Conservation (phyloP, 1,284 basidiomycete species). For the Butyriboletus appendiculatus region DNA sequence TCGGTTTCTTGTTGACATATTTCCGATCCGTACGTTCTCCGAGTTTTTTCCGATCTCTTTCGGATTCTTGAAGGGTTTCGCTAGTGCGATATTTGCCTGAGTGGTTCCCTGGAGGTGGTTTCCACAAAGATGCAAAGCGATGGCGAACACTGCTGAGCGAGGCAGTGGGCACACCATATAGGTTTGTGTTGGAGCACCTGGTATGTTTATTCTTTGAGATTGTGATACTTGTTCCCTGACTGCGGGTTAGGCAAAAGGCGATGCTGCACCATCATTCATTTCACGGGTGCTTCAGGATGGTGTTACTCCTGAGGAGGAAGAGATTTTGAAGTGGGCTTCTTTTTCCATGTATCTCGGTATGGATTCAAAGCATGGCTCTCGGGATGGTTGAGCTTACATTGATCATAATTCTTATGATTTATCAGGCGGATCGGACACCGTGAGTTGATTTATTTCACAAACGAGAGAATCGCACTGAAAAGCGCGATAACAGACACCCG, state of each 20-base stretch:
- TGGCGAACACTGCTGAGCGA: constrained; percentile 37
- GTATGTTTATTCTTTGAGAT: constrained; percentile 17
- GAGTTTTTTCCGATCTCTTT: neutral
- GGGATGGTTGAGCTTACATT: neutral
- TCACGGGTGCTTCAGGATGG: constrained; percentile 19
- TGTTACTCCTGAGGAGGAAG: neutral
- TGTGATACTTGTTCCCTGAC: neutral
- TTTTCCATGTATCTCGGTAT: constrained; percentile 20
- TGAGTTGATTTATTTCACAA: neutral
- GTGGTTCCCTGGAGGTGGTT: constrained; percentile 50
- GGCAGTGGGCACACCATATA: constrained; percentile 38
- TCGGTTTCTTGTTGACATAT: constrained; percentile 29
- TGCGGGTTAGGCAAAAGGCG: constrained; percentile 37
- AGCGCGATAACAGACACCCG: constrained; percentile 32
- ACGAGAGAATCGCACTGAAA: constrained; percentile 13
- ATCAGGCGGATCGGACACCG: constrained; percentile 26
- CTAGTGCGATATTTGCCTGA: constrained; percentile 44
- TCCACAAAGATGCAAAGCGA: constrained; percentile 39
- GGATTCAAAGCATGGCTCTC: neutral
- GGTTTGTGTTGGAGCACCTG: constrained; percentile 41
- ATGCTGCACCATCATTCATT: constrained; percentile 39
- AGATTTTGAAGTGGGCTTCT: constrained; percentile 14
- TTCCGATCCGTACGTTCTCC: constrained; percentile 28
- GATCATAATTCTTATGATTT: neutral
- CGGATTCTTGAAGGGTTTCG: neutral